Conservation (phyloP, 139 green algal genomes). For the Bryopsis sp. region DNA sequence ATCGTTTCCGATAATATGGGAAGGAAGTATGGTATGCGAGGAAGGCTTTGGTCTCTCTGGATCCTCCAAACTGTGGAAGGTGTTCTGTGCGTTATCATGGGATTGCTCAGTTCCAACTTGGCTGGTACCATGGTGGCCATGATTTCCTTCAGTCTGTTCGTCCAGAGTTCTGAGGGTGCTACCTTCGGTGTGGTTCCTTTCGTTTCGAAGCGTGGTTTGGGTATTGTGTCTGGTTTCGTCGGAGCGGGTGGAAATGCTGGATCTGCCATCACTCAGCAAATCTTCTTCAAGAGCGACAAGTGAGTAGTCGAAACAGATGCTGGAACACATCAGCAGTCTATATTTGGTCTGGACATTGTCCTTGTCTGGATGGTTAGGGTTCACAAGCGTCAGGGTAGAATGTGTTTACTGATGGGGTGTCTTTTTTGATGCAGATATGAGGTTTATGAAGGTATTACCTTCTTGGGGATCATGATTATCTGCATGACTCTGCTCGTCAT, state of each 20-base stretch:
- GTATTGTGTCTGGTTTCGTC: conserved; percentile 78
- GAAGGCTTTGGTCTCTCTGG: conserved; percentile 63
- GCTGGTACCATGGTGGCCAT: conserved; percentile 66
- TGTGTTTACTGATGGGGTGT: too few relatives aligned
- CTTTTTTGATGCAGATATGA: conserved; percentile 32
- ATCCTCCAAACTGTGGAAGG: conserved; percentile 24
- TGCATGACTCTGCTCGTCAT: conserved; percentile 49
- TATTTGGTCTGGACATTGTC: neutral
- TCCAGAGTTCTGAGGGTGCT: conserved; percentile 43
- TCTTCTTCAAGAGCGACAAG: conserved; percentile 67
- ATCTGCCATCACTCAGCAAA: conserved; percentile 69
- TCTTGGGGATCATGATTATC: conserved; percentile 82
- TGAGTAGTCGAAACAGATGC: neutral
- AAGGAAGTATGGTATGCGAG: conserved; percentile 57
- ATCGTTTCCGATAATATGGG: conserved; percentile 45
- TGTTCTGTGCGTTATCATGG: conserved; percentile 71
- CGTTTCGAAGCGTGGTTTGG: conserved; percentile 67
- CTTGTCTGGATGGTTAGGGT: conserved; percentile 1
- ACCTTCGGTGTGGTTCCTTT: conserved; percentile 86
- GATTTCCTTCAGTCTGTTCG: conserved; percentile 75
- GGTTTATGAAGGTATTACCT: conserved; percentile 59
- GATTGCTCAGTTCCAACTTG: conserved; percentile 43
- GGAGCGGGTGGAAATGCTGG: conserved; percentile 87
- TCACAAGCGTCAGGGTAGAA: conserved; percentile 11
- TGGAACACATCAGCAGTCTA: neutral